phyloP scores from a whole-genome alignment of 2,329 filamentous ascomycete genomes.

The Claviceps sp. region DNA sequence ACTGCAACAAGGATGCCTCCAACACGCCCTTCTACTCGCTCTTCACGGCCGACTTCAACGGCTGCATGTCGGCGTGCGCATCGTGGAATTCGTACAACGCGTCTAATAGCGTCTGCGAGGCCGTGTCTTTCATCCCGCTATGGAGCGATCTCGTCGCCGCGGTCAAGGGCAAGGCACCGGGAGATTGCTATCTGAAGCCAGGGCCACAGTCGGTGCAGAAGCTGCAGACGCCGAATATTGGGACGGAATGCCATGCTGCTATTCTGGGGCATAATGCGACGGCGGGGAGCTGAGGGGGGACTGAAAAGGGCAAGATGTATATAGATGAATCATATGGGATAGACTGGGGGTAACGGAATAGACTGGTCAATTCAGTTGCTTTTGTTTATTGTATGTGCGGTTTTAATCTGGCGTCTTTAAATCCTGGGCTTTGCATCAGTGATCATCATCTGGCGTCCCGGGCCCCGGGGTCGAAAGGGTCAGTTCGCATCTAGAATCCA shows the following conservation, averaged over 20 bases:
- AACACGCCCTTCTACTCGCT: constrained; percentile 24
- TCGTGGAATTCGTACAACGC: constrained; percentile 16
- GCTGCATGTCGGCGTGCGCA: constrained; percentile 35
- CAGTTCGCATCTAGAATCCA: no score
- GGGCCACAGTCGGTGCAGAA: not conserved
- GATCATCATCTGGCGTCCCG: no score
- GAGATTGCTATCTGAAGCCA: constrained; percentile 5
- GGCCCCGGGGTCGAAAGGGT: no score
- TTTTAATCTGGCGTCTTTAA: no score
- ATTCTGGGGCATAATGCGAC: not conserved
- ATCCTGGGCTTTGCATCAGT: no score
- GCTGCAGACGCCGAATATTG: constrained; percentile 3
- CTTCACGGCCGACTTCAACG: constrained; percentile 28
- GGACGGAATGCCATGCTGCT: constrained; percentile 2
- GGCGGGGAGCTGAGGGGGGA: not conserved
- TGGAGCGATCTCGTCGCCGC: constrained; percentile 5
- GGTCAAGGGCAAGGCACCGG: constrained; percentile 2
- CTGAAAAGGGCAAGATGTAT: not conserved
- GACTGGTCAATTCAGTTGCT: not conserved
- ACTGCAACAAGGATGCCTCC: constrained; percentile 29
- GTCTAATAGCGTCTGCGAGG: constrained; percentile 5
- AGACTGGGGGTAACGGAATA: not conserved
- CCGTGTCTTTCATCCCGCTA: constrained; percentile 9
- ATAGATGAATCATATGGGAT: not conserved
- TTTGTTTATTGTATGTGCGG: no score